Conservation (phyloP, 129 eudicot genomes). For the Flaveria brownii region DNA sequence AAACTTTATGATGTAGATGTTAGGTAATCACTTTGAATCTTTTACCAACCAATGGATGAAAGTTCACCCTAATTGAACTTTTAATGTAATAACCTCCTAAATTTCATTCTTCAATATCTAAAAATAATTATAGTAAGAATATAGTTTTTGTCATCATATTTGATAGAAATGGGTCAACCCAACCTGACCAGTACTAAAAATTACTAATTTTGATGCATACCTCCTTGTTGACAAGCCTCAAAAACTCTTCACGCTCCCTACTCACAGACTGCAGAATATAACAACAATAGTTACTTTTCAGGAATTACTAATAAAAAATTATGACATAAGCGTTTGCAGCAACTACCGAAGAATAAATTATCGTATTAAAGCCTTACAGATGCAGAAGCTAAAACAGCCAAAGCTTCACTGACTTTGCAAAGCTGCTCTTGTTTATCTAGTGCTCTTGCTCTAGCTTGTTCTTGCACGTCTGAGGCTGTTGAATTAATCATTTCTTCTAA, state of each 20-base stretch:
- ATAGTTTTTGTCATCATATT: neutral
- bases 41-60: neutral
- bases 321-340: conserved; percentile 2
- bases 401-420: conserved; percentile 89
- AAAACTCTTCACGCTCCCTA: conserved; percentile 93
- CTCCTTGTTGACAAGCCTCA: conserved; percentile 95
- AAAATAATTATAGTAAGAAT: neutral
- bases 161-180: neutral
- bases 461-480: conserved; percentile 67
- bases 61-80: neutral
- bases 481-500: conserved; percentile 79
- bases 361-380: conserved; percentile 54
- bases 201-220: conserved; percentile 33
- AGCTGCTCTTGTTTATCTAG: conserved; percentile 89
- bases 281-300: conserved; percentile 12
- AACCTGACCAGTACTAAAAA: neutral
- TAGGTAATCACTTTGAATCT: neutral
- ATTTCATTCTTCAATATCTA: neutral
- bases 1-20: conserved; percentile 11
- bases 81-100: neutral
- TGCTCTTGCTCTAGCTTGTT: conserved; percentile 59
- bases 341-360: conserved; percentile 8
- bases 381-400: conserved; percentile 96
- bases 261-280: conserved; percentile 80
- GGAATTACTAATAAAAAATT: conserved; percentile 12